Conservation (phyloP, 371 early-diverging fungal species). For the Mortierella sp. region DNA sequence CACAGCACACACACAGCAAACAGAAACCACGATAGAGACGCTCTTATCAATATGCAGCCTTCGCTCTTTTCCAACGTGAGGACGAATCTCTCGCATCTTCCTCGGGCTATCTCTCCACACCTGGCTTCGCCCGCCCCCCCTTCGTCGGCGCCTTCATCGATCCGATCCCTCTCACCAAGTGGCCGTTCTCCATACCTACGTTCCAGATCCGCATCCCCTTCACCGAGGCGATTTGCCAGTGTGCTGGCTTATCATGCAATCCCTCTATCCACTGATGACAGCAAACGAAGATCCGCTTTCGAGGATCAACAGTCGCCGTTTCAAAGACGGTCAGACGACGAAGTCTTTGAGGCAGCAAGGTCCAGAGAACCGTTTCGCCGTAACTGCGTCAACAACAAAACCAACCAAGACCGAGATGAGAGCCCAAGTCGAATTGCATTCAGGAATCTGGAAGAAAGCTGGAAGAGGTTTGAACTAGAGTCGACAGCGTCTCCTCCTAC, state of each 20-base stretch:
- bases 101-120: conserved; percentile 44
- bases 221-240: conserved; percentile 41
- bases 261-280: conserved; percentile 13
- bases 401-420: conserved; percentile 13
- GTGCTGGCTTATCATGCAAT: conserved; percentile 43
- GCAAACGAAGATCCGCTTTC: neutral
- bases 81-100: conserved; percentile 26
- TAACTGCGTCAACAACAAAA: neutral
- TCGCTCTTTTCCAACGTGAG: conserved; percentile 28
- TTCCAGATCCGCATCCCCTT: conserved; percentile 40
- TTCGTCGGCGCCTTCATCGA: conserved; percentile 25
- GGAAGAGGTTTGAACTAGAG: conserved; percentile 31
- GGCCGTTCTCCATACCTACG: conserved; percentile 27
- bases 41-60: conserved; percentile 21
- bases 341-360: neutral
- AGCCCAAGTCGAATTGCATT: conserved; percentile 32
- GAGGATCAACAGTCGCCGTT: conserved; percentile 2
- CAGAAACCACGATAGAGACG: neutral
- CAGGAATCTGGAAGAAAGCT: conserved; percentile 32
- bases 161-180: conserved; percentile 38
- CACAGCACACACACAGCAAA: neutral
- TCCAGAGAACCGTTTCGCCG: neutral
- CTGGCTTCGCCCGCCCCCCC: conserved; percentile 27
- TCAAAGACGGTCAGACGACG: conserved; percentile 3
- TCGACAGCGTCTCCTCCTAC: conserved; percentile 7